phyloP scores from a whole-genome alignment of 768 basidiomycete genomes.

The Mycena capillaripes region DNA sequence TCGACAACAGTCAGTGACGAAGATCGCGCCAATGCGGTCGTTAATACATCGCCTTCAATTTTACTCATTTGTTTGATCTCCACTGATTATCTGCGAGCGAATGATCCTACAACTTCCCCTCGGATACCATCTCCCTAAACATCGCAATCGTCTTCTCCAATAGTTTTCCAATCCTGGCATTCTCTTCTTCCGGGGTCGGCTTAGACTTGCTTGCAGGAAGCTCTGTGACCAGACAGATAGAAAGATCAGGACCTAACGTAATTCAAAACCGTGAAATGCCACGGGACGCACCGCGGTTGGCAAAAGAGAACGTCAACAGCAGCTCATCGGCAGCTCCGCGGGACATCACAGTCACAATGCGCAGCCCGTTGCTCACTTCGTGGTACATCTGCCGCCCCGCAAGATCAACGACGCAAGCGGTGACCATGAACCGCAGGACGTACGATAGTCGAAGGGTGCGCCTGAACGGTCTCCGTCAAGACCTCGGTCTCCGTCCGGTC shows the following conservation, averaged over 20 bases:
- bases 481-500: slow-evolving; percentile 4
- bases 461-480: slow-evolving; percentile 6
- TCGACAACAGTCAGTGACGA: neutral
- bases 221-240: slow-evolving; percentile 7
- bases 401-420: slow-evolving; percentile 14
- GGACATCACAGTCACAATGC: slow-evolving; percentile 10
- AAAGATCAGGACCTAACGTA: slow-evolving; percentile 3
- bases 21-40: neutral
- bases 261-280: slow-evolving; percentile 7
- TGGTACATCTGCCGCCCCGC: slow-evolving; percentile 13
- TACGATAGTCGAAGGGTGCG: slow-evolving; percentile 18
- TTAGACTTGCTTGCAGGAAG: slow-evolving; percentile 15
- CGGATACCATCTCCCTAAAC: slow-evolving; percentile 14
- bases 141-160: slow-evolving; percentile 18
- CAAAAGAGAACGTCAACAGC: slow-evolving; percentile 19
- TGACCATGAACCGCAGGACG: slow-evolving; percentile 9
- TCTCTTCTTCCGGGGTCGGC: slow-evolving; percentile 9
- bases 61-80: slow-evolving; percentile 9
- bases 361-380: slow-evolving; percentile 16
- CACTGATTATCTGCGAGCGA: slow-evolving; percentile 15
- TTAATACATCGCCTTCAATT: slow-evolving; percentile 16
- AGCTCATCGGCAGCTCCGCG: slow-evolving; percentile 16
- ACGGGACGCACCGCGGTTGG: slow-evolving; percentile 11
- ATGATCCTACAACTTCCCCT: slow-evolving; percentile 15
- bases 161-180: slow-evolving; percentile 9